Base-by-base conservation (phyloP, 352 stramenopile genomes). In the Globisporangium cylindrosporum region DNA sequence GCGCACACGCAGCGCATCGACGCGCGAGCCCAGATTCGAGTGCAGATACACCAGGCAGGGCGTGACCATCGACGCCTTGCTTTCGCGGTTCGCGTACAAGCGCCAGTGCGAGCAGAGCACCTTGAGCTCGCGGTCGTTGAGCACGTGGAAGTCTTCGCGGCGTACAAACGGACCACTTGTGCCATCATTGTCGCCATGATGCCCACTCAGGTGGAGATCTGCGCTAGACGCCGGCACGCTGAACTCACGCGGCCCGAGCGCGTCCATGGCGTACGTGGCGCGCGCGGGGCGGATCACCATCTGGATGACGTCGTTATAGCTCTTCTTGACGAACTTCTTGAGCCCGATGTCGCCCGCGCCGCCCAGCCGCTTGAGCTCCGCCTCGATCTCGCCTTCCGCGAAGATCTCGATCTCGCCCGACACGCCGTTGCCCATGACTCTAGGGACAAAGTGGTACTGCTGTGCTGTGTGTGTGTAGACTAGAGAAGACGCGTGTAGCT, bases 371-470 rank as follows among this genome's bases (percentile, higher is more conserved):
- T 83, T 80, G 67, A 96, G 82, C 68, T 92, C 85, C 12, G 75
- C 75, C 59, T 94, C 87, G 59, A 94, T 68, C 65, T 94, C 85
- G 58, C 87, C 89, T 41, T 91, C 83, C 14, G 77, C 84, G 68
- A 94, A 96, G 72, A 96, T 93, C 64, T 84, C 76, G 72, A 95
- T 92, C 64, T 92, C 84, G 7, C 61, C 80, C 1, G 86, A 92
- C 57, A 79, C 77, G 54, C 80, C 82, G 76, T 90, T 92, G 64
- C 87, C 87, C 87, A 94, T 94, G 43, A 51, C 2, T 72, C 22
- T n/a, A 25, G 9, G 41, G 15, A 49, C 15, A 18, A 49, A 22
- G 43, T 22, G 41, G 4, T 10, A 4, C 5, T 49, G 18, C 41
- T 49, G 36, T 43, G 14, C 4, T 48, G 14, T 20, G 2, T 4